Evolutionary conservation across 306 rosid genomes (phyloP).

Genomic region (Arachis hypogaea): DNA sequence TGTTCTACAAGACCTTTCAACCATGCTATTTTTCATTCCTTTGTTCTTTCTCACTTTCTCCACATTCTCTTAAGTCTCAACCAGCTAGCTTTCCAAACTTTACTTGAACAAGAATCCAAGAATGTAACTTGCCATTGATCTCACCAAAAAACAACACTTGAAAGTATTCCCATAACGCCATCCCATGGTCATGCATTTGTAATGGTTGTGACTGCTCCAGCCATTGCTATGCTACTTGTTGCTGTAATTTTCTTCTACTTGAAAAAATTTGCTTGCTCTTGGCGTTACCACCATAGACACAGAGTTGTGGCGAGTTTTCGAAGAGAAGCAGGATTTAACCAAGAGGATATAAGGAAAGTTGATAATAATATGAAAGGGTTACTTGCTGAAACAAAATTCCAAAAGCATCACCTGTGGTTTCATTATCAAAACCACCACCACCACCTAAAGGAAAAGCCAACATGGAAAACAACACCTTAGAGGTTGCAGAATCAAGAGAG

Average conservation of each 20-base stretch:
- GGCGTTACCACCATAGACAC: slow-evolving; percentile 29
- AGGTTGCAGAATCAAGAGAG: slow-evolving; percentile 40
- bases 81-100: not conserved
- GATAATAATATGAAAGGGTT: too few species aligned
- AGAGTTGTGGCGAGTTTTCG: slow-evolving; percentile 41
- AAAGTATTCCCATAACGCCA: slow-evolving; percentile 37
- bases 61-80: not conserved
- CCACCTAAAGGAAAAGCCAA: slow-evolving; percentile 46
- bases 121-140: slow-evolving; percentile 8
- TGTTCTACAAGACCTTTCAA: not conserved
- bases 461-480: slow-evolving; percentile 32
- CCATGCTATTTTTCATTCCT: not conserved
- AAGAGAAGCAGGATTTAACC: slow-evolving; percentile 35
- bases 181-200: slow-evolving; percentile 32
- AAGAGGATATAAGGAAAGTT: slow-evolving; percentile 39
- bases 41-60: slow-evolving; percentile 1
- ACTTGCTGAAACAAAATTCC: too few species aligned
- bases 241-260: slow-evolving; percentile 40
- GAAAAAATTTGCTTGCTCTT: slow-evolving; percentile 24
- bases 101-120: not conserved
- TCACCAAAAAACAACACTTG: slow-evolving; percentile 8
- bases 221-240: slow-evolving; percentile 39
- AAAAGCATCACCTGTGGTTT: too few species aligned
- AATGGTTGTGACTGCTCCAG: slow-evolving; percentile 48
- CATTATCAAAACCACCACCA: slow-evolving; percentile 51